These are phyloP conservation scores for Calonectria naviculata DNA, from an alignment of 2,329 filamentous ascomycete species.

Conservation along the genomic window DNA sequence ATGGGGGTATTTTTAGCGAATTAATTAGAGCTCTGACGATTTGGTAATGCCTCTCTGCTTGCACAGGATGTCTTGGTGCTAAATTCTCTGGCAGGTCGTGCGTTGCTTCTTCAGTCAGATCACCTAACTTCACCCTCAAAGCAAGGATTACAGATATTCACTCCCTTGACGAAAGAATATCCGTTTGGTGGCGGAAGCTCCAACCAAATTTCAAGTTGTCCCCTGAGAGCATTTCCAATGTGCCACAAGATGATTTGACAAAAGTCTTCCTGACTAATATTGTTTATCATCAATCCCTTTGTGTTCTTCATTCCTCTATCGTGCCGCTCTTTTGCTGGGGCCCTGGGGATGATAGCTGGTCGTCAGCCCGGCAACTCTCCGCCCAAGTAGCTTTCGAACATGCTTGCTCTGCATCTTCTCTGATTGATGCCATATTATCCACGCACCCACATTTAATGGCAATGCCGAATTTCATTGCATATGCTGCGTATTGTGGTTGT, in stretches of 20 bases:
- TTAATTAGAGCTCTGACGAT: slow-evolving; percentile 20
- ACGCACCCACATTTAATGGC: neutral
- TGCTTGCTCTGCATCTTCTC: slow-evolving; percentile 23
- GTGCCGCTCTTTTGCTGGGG: slow-evolving; percentile 36
- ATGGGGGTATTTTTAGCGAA: slow-evolving; percentile 17
- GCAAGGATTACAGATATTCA: slow-evolving; percentile 9
- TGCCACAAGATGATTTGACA: neutral
- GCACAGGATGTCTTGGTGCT: neutral
- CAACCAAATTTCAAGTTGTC: slow-evolving; percentile 3
- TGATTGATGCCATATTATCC: slow-evolving; percentile 15
- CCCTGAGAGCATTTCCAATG: neutral
- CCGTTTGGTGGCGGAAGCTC: slow-evolving; percentile 17
- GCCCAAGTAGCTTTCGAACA: slow-evolving; percentile 35
- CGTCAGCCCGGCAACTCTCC: slow-evolving; percentile 30
- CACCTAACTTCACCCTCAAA: neutral
- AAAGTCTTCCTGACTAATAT: slow-evolving; percentile 16
- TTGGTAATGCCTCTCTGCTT: slow-evolving; percentile 1
- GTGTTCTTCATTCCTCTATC: slow-evolving; percentile 33
- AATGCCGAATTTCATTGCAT: slow-evolving; percentile 33
- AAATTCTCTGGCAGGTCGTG: neutral
- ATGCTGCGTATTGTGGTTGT: slow-evolving; percentile 33
- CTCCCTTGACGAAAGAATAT: slow-evolving; percentile 15
- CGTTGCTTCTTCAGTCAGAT: slow-evolving; percentile 14
- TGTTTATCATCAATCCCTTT: slow-evolving; percentile 33
- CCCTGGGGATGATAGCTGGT: slow-evolving; percentile 10